A percentile compares a stretch with the other conserved stretches of the same genome.
phyloP scores from a whole-genome alignment of 768 basidiomycete species.

The Hydnomerulius pinastri region DNA sequence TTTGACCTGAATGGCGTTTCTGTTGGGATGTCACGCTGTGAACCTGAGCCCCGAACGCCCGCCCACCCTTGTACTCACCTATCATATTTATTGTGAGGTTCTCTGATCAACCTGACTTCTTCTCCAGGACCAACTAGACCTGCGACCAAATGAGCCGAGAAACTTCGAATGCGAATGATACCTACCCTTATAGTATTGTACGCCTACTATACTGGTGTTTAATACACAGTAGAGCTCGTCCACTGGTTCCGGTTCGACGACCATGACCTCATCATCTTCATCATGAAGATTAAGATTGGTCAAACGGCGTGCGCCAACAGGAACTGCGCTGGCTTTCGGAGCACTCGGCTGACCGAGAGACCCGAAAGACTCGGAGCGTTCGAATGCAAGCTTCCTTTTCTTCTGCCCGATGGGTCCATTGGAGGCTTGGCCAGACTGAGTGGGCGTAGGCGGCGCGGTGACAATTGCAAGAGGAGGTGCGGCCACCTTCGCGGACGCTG shows the following conservation, averaged over 20 bases:
- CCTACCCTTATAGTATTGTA: slow-evolving; percentile 79
- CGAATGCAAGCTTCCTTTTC: slow-evolving; percentile 46
- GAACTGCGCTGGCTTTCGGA: slow-evolving; percentile 18
- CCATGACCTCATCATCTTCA: slow-evolving; percentile 44
- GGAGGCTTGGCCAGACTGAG: slow-evolving; percentile 12
- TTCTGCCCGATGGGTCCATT: slow-evolving; percentile 29
- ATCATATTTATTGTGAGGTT: slow-evolving; percentile 72
- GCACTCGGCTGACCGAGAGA: slow-evolving; percentile 14
- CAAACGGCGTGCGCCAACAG: neutral
- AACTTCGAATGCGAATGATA: neutral
- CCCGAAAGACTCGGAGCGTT: slow-evolving; percentile 13
- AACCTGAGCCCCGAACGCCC: neutral
- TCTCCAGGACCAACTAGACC: slow-evolving; percentile 82
- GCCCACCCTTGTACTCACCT: slow-evolving; percentile 38
- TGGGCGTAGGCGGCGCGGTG: neutral
- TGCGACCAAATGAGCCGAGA: slow-evolving; percentile 24
- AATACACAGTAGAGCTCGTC: slow-evolving; percentile 73
- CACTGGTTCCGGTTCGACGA: slow-evolving; percentile 44
- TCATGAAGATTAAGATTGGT: slow-evolving; percentile 28
- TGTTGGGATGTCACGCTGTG: slow-evolving; percentile 23
- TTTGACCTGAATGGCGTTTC: slow-evolving; percentile 79
- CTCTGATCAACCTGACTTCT: slow-evolving; percentile 65
- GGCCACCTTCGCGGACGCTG: slow-evolving; percentile 40
- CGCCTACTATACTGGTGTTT: slow-evolving; percentile 69
- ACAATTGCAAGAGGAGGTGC: slow-evolving; percentile 8